Evolutionary conservation across 73 alveolate genomes (phyloP).

Genomic region (Paramecium caudatum): DNA sequence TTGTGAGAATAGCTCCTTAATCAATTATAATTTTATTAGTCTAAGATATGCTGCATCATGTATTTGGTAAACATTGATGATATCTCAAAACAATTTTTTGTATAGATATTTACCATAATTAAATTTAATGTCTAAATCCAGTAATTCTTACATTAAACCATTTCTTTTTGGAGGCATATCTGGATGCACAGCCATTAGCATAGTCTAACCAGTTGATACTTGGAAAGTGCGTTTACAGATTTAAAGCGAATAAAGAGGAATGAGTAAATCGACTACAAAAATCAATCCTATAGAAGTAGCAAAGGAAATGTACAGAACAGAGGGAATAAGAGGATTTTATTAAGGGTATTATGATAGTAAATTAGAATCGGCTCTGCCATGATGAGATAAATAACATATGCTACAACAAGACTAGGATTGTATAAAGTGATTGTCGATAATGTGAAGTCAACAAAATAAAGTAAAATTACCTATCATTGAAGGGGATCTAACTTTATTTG

Average conservation of each 20-base stretch:
- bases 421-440: conserved; percentile 74
- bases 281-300: conserved; percentile 84
- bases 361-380: conserved; percentile 86
- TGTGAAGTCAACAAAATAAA: conserved; percentile 64
- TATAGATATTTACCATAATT: too few relatives aligned
- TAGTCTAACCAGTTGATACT: conserved; percentile 88
- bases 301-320: conserved; percentile 74
- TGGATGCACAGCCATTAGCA: conserved; percentile 89
- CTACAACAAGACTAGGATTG: conserved; percentile 88
- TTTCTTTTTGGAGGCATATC: conserved; percentile 92
- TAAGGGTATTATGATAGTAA: conserved; percentile 78
- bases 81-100: too few relatives aligned
- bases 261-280: not conserved
- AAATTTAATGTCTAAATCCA: conserved; percentile 41
- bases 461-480: too few relatives aligned
- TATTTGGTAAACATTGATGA: too few relatives aligned
- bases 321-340: conserved; percentile 85
- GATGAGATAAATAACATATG: conserved; percentile 86
- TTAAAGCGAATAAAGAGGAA: conserved; percentile 54
- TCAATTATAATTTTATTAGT: conserved; percentile 78
- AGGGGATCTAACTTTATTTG: conserved; percentile 73
- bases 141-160: conserved; percentile 62
- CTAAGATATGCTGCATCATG: conserved; percentile 25
- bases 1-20: conserved; percentile 86
- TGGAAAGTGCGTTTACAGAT: conserved; percentile 85